Conservation (phyloP, 352 stramenopile species). For the Saprolegnia diclina region DNA sequence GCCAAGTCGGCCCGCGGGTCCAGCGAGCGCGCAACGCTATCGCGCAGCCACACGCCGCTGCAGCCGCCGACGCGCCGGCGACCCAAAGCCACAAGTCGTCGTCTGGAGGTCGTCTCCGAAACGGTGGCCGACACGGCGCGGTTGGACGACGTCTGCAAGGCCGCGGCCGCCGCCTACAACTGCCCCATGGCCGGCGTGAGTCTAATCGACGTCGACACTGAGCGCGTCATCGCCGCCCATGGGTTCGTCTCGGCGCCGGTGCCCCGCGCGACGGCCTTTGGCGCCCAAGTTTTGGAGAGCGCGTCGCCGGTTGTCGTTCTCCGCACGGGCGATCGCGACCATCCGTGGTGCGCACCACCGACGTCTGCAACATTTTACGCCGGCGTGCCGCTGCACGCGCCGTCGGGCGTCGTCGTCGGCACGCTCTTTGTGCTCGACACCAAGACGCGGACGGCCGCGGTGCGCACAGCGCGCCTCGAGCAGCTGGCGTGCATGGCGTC, state of each 20-base stretch:
- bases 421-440: constrained; percentile 20
- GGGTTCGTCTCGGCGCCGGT: neutral
- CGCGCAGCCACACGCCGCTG: neutral
- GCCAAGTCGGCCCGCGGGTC: neutral
- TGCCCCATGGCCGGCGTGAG: constrained; percentile 16
- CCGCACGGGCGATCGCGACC: neutral
- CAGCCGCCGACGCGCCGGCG: neutral
- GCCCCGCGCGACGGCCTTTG: neutral
- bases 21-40: neutral
- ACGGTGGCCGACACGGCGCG: no score
- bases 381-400: neutral
- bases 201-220: neutral
- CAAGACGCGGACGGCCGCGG: neutral
- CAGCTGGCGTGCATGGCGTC: neutral
- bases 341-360: neutral
- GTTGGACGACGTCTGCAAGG: neutral
- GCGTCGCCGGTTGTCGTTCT: neutral
- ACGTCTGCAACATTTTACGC: neutral
- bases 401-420: neutral
- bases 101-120: neutral
- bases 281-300: neutral
- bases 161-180: neutral
- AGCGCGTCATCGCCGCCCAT: neutral
- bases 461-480: neutral
- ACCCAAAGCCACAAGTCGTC: neutral